Conservation (phyloP, 345 rosid genomes). For the Clarkia xantiana region DNA sequence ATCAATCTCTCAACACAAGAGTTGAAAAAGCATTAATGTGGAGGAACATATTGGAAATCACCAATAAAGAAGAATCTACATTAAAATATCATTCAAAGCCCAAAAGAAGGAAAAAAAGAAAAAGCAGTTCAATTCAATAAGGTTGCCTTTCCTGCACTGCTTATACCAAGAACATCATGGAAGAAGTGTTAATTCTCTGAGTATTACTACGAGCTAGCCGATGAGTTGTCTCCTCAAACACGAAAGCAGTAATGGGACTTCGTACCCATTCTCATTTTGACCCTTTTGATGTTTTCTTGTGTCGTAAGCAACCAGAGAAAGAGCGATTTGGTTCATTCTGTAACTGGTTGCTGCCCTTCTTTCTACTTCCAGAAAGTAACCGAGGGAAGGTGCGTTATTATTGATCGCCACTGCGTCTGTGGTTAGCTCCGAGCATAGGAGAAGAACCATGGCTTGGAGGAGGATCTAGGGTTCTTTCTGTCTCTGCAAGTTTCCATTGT, state of each 20-base stretch:
- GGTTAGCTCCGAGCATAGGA: conserved; percentile 66
- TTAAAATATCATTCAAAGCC: no score
- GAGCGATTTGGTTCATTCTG: conserved; percentile 14
- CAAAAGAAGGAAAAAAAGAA: no score
- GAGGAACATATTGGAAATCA: no score
- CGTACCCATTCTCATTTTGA: conserved; percentile 16
- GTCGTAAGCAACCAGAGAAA: conserved; percentile 7
- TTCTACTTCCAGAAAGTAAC: conserved; percentile 57
- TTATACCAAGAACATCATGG: neutral
- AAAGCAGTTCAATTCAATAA: no score
- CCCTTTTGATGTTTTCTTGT: conserved; percentile 15
- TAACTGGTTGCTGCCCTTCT: conserved; percentile 30
- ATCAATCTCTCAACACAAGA: no score
- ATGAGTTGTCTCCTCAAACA: conserved; percentile 30
- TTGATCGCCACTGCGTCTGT: conserved; percentile 40
- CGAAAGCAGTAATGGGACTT: conserved; percentile 23
- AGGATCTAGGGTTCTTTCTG: conserved; percentile 18
- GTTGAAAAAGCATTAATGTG: no score
- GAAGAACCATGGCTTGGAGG: conserved; percentile 46
- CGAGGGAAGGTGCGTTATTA: conserved; percentile 36
- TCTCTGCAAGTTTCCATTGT: conserved; percentile 21
- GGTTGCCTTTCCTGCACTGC: no score
- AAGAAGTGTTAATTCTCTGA: neutral
- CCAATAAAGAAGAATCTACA: no score
- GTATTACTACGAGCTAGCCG: conserved; percentile 10